Percentiles rank a stretch among this genome's conserved stretches.
These are phyloP conservation scores for Collariella sp. DNA, from an alignment of 495 filamentous ascomycete genomes.

Conservation along the genomic window DNA sequence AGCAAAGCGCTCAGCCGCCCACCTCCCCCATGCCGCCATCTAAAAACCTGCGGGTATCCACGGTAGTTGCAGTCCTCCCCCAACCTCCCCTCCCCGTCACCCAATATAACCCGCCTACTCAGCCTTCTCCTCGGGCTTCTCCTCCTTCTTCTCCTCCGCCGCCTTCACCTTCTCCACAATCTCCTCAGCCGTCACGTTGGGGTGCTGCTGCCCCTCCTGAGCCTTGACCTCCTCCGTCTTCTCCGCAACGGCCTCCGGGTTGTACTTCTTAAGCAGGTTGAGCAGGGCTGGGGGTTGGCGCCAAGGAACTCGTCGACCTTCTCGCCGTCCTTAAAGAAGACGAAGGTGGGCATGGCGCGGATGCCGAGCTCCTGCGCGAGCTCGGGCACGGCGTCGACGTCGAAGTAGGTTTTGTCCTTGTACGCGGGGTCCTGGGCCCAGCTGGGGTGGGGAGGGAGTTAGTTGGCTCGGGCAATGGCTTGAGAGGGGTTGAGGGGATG, in stretches of 20 bases:
- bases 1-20: no score
- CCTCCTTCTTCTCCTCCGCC: neutral
- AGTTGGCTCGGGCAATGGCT: neutral
- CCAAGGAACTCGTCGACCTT: conserved; percentile 64
- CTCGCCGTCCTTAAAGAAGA: conserved; percentile 68
- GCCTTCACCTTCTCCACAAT: neutral
- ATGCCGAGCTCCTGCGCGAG: conserved; percentile 73
- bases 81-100: neutral
- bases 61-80: neutral
- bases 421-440: conserved; percentile 45
- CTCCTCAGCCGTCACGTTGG: neutral
- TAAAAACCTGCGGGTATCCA: neutral
- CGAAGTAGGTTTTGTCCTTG: conserved; percentile 54
- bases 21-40: neutral
- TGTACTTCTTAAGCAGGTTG: conserved; percentile 16
- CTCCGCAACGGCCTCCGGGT: neutral
- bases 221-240: neutral
- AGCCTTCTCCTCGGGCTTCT: neutral
- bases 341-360: conserved; percentile 93
- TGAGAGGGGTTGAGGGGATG: neutral
- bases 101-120: neutral
- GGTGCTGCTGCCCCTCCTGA: neutral
- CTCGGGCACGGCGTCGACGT: conserved; percentile 74
- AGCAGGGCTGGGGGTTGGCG: conserved; percentile 53
- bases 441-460: conserved; percentile 23